Evolutionary conservation across 768 basidiomycete genomes (phyloP), one percentile per base, ranked within the genome.

Genomic region (Termitomyces sp.): DNA sequence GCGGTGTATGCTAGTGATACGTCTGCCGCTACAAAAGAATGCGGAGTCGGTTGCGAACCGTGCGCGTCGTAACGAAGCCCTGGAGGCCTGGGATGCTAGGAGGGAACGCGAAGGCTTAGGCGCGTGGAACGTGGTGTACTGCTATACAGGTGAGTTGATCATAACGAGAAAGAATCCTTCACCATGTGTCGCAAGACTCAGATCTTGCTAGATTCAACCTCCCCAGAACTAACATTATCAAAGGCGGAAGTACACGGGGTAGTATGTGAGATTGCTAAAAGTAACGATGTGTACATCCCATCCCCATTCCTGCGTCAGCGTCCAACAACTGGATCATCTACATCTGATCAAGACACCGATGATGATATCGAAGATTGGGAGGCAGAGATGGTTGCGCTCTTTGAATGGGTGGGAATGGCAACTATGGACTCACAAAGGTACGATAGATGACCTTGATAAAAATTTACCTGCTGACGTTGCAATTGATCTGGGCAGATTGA

Each of bases 361-460:
- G 77, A 78, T 22, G 67, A 57, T n/a, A 29, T 61, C 9, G 82
- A 84, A 41, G 82, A 84, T 53, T 83, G 83, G 76, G 66, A 77
- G 7, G 69, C 72, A 10, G 70, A 73, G 7, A 67, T 80, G 40
- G 64, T 68, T 7, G 68, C 63, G 3, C 67, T 88, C 15, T 85
- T 86, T 49, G 89, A 90, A 64, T 91, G 89, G 89, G 74, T 83
- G 7, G 89, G 88, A 7, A 79, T 90, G 81, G 85, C 82, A 3
- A 75, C 74, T 53, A 63, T 90, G 5, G 86, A 82, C 13, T 74
- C 89, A 2, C 85, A 87, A 63, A 75, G 89, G 89, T 85, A 56
- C 6, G 64, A 56, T 31, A 25, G n/a, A n/a, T 39, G 35, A 39
- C 15, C 2, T 33, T 39, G 43, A 47, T 40, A 33, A 3, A 1